Base-by-base conservation (phyloP, 129 eudicot species). In the Glebionis coronaria region DNA sequence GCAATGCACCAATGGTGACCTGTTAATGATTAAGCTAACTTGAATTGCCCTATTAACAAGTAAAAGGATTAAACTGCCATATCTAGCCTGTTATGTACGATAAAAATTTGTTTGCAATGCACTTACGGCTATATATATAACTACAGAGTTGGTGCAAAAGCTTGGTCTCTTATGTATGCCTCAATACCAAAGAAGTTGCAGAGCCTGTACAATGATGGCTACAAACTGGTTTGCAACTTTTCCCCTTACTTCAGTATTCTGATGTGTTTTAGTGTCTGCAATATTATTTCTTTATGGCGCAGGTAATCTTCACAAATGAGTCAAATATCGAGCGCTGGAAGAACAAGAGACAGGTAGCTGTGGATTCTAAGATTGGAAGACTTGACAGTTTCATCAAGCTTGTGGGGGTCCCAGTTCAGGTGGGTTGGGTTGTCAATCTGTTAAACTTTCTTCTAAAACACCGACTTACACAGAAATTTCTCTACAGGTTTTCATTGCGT, bases 301-400 rank as follows among this genome's bases (percentile, higher is more conserved):
- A 91, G 98, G 98, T 93, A 20, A 86, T 93, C 51, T 93, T 93
- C 65, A 93, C 98, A 12, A 93, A 93, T 82, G 98, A 93, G 73
- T 72, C 95, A 40, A 93, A 93, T 55, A 93, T 93, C 3, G 96
- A 88, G 62, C 95, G 96, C 61, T 93, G 98, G 98, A 93, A 84
- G 83, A 84, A 88, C 52, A 93, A 88, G 78, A 83, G 98, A 42
- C 98, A 93, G 72, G 87, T 69, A 45, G 98, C 98, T 14, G 96
- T 93, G 42, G 98, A 93, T 71, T 93, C 98, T 21, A 93, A 93
- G 77, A 70, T 88, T 74, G 98, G 98, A 28, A 76, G 98, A 56
- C 95, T 93, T n/a, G 77, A 82, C 49, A 70, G 69, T 63, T 84
- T 93, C 61, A 88, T 93, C 57, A 80, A 86, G 83, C 82, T 55